These are phyloP conservation scores for Nakataea oryzae DNA, from an alignment of 2,329 filamentous ascomycete species.

Conservation along the genomic window DNA sequence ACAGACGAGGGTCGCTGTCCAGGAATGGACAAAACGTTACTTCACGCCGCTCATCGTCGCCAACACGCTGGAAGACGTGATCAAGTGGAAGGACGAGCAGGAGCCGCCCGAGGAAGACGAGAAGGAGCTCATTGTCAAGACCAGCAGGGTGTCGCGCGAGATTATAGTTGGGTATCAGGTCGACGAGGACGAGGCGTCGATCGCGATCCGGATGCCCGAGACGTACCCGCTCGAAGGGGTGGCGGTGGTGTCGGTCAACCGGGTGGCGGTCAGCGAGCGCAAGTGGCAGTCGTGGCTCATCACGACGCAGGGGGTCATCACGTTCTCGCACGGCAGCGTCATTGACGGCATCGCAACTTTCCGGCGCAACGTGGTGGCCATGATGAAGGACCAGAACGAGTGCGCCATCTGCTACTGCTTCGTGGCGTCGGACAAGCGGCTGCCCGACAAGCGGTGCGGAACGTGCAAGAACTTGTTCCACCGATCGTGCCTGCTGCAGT, in stretches of 20 bases:
- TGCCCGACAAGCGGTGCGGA: conserved; percentile 82
- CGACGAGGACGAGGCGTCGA: conserved; percentile 75
- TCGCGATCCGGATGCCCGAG: conserved; percentile 69
- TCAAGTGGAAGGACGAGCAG: conserved; percentile 51
- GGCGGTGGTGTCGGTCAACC: conserved; percentile 63
- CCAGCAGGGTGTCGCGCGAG: conserved; percentile 62
- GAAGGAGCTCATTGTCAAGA: conserved; percentile 54
- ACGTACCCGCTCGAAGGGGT: conserved; percentile 78
- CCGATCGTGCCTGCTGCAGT: conserved; percentile 80
- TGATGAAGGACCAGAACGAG: conserved; percentile 85
- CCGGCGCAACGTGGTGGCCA: conserved; percentile 75
- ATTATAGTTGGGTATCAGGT: conserved; percentile 77
- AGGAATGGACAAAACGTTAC: conserved; percentile 75
- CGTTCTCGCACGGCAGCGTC: conserved; percentile 82
- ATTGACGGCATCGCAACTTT: conserved; percentile 81
- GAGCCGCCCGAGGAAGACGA: conserved; percentile 38
- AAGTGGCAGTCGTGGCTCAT: conserved; percentile 91
- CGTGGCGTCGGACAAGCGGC: conserved; percentile 75
- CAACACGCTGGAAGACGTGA: conserved; percentile 56
- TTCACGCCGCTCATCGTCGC: conserved; percentile 64
- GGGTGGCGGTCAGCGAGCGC: conserved; percentile 79
- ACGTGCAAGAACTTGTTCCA: conserved; percentile 97
- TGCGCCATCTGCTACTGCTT: conserved; percentile 97
- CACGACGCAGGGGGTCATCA: conserved; percentile 84
- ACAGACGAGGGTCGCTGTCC: conserved; percentile 69